Evolutionary conservation across 2,329 filamentous ascomycete species (phyloP).

Genomic region (Alternaria ventricosa): DNA sequence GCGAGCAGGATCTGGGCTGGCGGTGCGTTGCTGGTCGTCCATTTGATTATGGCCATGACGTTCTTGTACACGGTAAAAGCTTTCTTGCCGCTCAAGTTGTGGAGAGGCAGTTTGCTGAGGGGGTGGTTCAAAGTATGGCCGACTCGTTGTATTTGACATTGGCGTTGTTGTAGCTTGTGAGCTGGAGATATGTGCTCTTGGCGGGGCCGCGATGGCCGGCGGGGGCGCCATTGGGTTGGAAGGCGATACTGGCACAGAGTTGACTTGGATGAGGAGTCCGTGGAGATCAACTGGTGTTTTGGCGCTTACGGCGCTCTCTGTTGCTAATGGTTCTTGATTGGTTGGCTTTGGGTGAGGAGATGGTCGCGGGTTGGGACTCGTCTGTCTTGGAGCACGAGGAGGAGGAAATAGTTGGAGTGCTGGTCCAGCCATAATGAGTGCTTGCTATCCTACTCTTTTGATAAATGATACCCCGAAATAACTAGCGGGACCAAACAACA

Average conservation of each 20-base stretch:
- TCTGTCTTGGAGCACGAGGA: constrained; percentile 41
- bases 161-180: constrained; percentile 26
- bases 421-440: constrained; percentile 42
- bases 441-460: constrained; percentile 19
- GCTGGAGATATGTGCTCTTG: constrained; percentile 37
- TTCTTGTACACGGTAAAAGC: constrained; percentile 27
- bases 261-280: constrained; percentile 49
- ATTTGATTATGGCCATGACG: constrained; percentile 16
- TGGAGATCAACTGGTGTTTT: constrained; percentile 46
- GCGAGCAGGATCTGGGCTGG: constrained; percentile 40
- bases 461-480: constrained; percentile 26
- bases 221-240: constrained; percentile 33
- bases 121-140: constrained; percentile 30
- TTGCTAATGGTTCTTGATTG: constrained; percentile 37
- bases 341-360: constrained; percentile 34
- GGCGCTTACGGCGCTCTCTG: constrained; percentile 39
- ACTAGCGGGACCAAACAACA: constrained; percentile 16
- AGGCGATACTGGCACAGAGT: constrained; percentile 45
- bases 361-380: constrained; percentile 39
- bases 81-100: constrained; percentile 20
- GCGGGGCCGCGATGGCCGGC: constrained; percentile 31
- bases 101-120: constrained; percentile 32
- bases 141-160: constrained; percentile 21
- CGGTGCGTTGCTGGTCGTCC: constrained; percentile 17
- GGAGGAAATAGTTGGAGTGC: constrained; percentile 50